Conservation (phyloP, 2,329 filamentous ascomycete species). For the Cytospora chrysosperma region DNA sequence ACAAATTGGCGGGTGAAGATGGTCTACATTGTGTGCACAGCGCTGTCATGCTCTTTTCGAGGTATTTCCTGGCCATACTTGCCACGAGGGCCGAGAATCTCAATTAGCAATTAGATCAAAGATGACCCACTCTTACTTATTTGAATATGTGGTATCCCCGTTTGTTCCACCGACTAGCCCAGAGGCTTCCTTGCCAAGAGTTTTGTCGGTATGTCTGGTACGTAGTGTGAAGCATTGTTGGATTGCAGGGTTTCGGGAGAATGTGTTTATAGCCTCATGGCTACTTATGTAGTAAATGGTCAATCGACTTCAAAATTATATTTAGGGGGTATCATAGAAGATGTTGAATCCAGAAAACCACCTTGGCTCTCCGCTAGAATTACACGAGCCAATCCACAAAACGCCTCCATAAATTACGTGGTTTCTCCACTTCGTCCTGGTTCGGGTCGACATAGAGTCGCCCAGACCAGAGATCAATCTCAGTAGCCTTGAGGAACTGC, state of each 20-base stretch:
- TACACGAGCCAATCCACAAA: slow-evolving; percentile 14
- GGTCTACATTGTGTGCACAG: not conserved
- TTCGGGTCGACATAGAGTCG: slow-evolving; percentile 15
- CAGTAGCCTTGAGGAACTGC: slow-evolving; percentile 25
- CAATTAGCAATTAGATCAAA: too few species aligned
- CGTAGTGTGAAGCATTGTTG: too few species aligned
- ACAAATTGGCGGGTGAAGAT: too few species aligned
- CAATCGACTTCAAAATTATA: not conserved
- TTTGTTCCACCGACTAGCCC: too few species aligned
- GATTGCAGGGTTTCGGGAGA: too few species aligned
- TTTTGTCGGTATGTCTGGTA: too few species aligned
- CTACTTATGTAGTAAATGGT: not conserved
- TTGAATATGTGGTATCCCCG: too few species aligned
- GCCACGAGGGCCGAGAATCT: not conserved
- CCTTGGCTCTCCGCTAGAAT: not conserved
- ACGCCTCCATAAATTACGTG: slow-evolving; percentile 15
- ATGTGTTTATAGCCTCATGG: not conserved
- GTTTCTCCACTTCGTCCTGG: slow-evolving; percentile 6
- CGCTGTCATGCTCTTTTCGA: not conserved
- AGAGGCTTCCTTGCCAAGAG: too few species aligned
- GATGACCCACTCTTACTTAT: too few species aligned
- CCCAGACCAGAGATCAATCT: slow-evolving; percentile 58
- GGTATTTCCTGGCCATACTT: not conserved
- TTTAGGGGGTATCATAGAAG: slow-evolving; percentile 12
- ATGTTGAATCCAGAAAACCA: slow-evolving; percentile 8